Evolutionary conservation across 805 yeast species (phyloP).

Genomic region (Scheffersomyces amazonensis): DNA sequence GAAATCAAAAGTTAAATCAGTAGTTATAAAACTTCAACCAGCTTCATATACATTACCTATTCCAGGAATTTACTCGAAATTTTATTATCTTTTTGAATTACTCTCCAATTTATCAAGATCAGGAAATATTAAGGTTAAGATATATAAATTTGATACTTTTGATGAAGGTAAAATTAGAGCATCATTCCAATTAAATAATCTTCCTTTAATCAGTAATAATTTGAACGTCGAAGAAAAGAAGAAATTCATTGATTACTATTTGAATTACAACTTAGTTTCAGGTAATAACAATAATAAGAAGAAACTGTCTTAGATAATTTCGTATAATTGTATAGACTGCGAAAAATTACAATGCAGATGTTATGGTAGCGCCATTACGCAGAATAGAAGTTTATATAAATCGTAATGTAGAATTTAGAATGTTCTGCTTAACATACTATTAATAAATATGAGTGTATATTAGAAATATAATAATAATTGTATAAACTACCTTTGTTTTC

Average conservation of each 20-base stretch:
- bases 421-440: too few relatives aligned
- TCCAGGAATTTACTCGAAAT: constrained; percentile 18
- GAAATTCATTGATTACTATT: constrained; percentile 23
- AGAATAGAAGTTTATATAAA: too few relatives aligned
- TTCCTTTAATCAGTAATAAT: constrained; percentile 25
- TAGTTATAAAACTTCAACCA: constrained; percentile 40
- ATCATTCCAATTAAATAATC: constrained; percentile 31
- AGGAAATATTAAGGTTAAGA: constrained; percentile 23
- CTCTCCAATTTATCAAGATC: constrained; percentile 17
- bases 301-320: too few relatives aligned
- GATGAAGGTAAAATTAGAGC: constrained; percentile 12
- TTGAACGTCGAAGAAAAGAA: constrained; percentile 27
- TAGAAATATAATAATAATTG: too few relatives aligned
- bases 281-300: constrained; percentile 2
- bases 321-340: too few relatives aligned
- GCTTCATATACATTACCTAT: constrained; percentile 33
- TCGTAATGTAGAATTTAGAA: too few relatives aligned
- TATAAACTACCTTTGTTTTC: too few relatives aligned
- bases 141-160: constrained; percentile 18
- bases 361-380: too few relatives aligned
- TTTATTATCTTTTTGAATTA: constrained; percentile 19
- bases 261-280: constrained; percentile 6
- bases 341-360: too few relatives aligned
- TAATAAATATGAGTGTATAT: too few relatives aligned
- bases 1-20: constrained; percentile 20